Percentiles rank a stretch among this genome's conserved stretches.
These are phyloP conservation scores for Auricularia sp. DNA, from an alignment of 768 basidiomycete genomes.

Conservation along the genomic window DNA sequence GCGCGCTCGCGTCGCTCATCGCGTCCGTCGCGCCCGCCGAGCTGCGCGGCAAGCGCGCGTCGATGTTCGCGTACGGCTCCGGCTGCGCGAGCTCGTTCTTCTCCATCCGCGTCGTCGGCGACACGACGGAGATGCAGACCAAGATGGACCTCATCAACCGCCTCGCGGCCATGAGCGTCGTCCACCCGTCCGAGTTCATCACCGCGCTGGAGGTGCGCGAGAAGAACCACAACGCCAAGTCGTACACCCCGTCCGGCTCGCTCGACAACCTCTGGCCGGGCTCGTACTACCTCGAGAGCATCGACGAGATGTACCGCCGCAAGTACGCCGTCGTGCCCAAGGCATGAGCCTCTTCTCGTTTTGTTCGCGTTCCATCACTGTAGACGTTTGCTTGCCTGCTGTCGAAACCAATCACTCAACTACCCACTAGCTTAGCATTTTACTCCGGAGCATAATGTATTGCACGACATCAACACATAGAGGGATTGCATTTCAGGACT, in stretches of 20 bases:
- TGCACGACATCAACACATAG: not conserved
- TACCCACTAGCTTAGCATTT: not conserved
- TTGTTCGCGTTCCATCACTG: no score
- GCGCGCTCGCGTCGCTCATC: slow-evolving; percentile 82
- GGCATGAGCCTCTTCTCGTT: not conserved
- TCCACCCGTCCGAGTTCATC: slow-evolving; percentile 86
- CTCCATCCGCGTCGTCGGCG: slow-evolving; percentile 76
- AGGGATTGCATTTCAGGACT: not conserved
- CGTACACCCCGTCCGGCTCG: slow-evolving; percentile 77
- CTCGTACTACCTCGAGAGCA: slow-evolving; percentile 81
- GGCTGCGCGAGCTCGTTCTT: slow-evolving; percentile 96
- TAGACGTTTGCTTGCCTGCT: no score
- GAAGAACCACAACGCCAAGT: slow-evolving; percentile 85
- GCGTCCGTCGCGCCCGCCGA: slow-evolving; percentile 59
- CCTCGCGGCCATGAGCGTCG: slow-evolving; percentile 78
- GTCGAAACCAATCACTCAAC: no score
- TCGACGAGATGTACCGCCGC: slow-evolving; percentile 86
- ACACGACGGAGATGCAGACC: slow-evolving; percentile 67
- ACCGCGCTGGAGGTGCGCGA: slow-evolving; percentile 80
- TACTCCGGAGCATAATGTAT: not conserved
- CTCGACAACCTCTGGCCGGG: slow-evolving; percentile 92
- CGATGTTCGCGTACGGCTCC: slow-evolving; percentile 92
- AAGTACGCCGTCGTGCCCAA: slow-evolving; percentile 55
- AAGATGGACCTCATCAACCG: slow-evolving; percentile 76
- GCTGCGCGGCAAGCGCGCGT: slow-evolving; percentile 74